Evolutionary conservation across 2,329 filamentous ascomycete genomes (phyloP).

Genomic region (Microcyclosporella mali): DNA sequence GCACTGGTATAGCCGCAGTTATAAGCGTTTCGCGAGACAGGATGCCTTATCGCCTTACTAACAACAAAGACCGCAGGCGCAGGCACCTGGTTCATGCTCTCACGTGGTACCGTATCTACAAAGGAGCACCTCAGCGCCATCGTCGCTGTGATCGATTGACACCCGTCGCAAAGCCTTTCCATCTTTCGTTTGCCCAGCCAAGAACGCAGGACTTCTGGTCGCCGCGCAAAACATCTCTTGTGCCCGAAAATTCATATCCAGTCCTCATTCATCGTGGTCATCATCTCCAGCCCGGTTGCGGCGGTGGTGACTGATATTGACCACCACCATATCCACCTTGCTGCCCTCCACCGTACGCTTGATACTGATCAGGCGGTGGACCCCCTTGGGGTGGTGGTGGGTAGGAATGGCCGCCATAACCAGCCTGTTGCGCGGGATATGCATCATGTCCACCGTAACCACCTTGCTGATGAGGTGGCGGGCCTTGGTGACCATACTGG

Average conservation of each 20-base stretch:
- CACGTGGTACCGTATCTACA: too few species aligned
- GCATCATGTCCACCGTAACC: constrained; percentile 11
- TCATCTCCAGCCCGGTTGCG: constrained; percentile 26
- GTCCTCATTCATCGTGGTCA: not conserved
- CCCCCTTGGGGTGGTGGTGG: constrained; percentile 11
- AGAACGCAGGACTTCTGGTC: too few species aligned
- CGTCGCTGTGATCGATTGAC: too few species aligned
- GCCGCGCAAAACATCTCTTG: too few species aligned
- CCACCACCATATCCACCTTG: constrained; percentile 21
- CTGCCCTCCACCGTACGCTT: constrained; percentile 14
- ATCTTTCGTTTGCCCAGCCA: too few species aligned
- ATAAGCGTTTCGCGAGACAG: too few species aligned
- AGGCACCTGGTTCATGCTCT: too few species aligned
- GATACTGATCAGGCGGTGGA: constrained; percentile 18
- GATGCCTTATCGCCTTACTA: too few species aligned
- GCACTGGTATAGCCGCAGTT: too few species aligned
- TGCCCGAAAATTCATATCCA: not conserved
- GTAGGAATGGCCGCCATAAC: constrained; percentile 16
- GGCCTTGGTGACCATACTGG: constrained; percentile 12
- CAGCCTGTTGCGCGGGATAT: constrained; percentile 5
- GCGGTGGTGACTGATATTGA: constrained; percentile 19
- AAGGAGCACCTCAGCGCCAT: too few species aligned
- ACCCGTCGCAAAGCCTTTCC: too few species aligned
- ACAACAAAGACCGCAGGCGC: too few species aligned
- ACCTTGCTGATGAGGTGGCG: constrained; percentile 6